These are phyloP conservation scores for Diaporthe australafricana DNA, from an alignment of 2,329 filamentous ascomycete genomes.

Conservation along the genomic window DNA sequence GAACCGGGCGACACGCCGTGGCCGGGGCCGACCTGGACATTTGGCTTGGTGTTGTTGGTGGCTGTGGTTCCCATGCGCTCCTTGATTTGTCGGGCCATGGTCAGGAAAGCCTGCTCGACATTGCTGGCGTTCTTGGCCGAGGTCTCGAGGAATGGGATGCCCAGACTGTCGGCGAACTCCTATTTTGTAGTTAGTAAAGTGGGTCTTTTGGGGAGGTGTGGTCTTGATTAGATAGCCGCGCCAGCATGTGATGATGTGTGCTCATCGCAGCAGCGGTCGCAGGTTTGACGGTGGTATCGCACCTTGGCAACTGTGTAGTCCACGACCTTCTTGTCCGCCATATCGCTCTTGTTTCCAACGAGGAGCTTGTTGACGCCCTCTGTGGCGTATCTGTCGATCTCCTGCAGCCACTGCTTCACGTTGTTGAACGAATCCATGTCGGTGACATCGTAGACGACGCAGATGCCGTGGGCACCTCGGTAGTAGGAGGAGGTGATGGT, in stretches of 20 bases:
- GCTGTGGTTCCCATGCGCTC: slow-evolving; percentile 98
- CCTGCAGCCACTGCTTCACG: slow-evolving; percentile 99
- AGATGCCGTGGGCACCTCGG: slow-evolving; percentile 98
- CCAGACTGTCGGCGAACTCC: slow-evolving; percentile 99
- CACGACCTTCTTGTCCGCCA: slow-evolving; percentile 99
- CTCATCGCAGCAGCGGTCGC: slow-evolving; percentile 15
- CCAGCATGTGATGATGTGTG: slow-evolving; percentile 34
- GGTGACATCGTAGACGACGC: slow-evolving; percentile 99
- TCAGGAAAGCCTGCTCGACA: slow-evolving; percentile 99
- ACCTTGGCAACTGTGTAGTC: slow-evolving; percentile 99
- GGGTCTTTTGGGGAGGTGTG: not conserved
- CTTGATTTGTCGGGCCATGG: slow-evolving; percentile 99
- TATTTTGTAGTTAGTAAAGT: slow-evolving; percentile 51
- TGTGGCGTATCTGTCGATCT: slow-evolving; percentile 98
- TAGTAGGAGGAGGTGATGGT: slow-evolving; percentile 99
- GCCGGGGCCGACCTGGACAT: slow-evolving; percentile 93
- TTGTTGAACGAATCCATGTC: slow-evolving; percentile 99
- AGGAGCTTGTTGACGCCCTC: slow-evolving; percentile 99
- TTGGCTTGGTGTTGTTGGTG: slow-evolving; percentile 97
- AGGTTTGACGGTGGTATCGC: slow-evolving; percentile 47
- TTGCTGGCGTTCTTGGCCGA: slow-evolving; percentile 99
- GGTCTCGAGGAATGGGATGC: slow-evolving; percentile 99
- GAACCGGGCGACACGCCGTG: slow-evolving; percentile 92
- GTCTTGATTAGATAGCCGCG: slow-evolving; percentile 28
- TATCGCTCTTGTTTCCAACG: slow-evolving; percentile 99